Conservation (phyloP, 2,329 filamentous ascomycete genomes). For the Aspergillus fructus region DNA sequence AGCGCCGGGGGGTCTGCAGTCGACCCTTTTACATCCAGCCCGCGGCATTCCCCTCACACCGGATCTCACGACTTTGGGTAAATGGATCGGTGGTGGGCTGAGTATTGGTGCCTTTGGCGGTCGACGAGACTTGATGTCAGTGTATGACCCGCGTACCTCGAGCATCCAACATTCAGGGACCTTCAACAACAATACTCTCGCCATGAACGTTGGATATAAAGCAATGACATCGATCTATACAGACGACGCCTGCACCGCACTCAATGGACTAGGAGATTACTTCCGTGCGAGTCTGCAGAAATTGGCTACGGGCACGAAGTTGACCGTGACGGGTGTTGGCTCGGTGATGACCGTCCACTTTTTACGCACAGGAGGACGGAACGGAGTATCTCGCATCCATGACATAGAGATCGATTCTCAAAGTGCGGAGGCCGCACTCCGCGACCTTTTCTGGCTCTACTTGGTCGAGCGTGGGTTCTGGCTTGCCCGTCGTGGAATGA, state of each 20-base stretch:
- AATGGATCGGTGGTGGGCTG: constrained; percentile 66
- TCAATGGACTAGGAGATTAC: constrained; percentile 1
- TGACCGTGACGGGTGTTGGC: background rate
- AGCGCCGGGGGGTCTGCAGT: constrained; percentile 50
- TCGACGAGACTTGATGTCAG: constrained; percentile 56
- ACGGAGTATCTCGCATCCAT: background rate
- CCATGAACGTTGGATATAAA: constrained; percentile 44
- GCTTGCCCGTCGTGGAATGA: constrained; percentile 8
- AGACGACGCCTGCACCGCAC: background rate
- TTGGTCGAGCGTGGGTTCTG: constrained; percentile 9
- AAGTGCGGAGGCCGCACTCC: background rate
- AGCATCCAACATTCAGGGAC: constrained; percentile 59
- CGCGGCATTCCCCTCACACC: constrained; percentile 47
- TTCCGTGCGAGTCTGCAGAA: background rate
- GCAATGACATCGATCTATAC: constrained; percentile 5
- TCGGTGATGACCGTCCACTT: constrained; percentile 8
- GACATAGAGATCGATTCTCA: background rate
- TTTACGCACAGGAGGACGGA: background rate
- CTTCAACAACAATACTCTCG: constrained; percentile 67
- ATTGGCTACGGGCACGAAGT: background rate
- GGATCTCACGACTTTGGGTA: constrained; percentile 65
- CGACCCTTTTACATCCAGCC: background rate
- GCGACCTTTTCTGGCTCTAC: constrained; percentile 4
- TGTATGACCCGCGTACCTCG: constrained; percentile 5
- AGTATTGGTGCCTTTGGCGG: constrained; percentile 69